Evolutionary conservation across 495 filamentous ascomycete species (phyloP), one percentile per base, ranked within the genome.

Genomic region (Cercophora samala): DNA sequence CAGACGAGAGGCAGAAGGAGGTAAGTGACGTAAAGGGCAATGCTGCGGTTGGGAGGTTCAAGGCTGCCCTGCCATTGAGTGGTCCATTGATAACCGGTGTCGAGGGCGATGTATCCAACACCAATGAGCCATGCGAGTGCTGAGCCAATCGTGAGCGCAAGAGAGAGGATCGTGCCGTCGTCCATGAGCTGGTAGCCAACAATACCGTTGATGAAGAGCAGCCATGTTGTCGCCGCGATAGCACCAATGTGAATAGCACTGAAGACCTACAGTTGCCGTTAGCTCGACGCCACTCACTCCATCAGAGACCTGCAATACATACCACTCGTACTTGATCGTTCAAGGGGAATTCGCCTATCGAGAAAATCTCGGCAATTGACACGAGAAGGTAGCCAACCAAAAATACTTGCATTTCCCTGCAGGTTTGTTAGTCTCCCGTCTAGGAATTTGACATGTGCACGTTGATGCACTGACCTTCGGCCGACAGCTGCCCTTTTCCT

Each of bases 371-470:
- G 76, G 92, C 96, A 71, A 99, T 92, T 73, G 90, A 87, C 67
- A 98, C 87, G 32, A 99, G 80, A 56, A 97, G 90, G 73, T 92
- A 99, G 51, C 90, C 89, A 21, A 92, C 54, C 23, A 99, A 83
- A 78, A 98, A 97, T 52, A 97, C 74, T 85, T 99, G 95, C 81
- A 98, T 98, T 73, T 99, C 95, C 76, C 95, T 97, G 70, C 70
- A 73, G 62, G 13, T 32, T 26, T 5, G 67, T 81, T 70, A 81
- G 76, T 67, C 9, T 59, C 58, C 19, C 32, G 37, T 46, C 25
- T 8, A 19, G 29, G 53, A 13, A 19, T 18, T 46, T 17, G 37
- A 17, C 37, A 62, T 59, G 18, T 19, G 13, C 22, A 25, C 6
- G 21, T 62, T 51, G 29, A 46, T 17, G 37, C 55, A 76, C 79